phyloP scores from a whole-genome alignment of 106 monocot species.

The Dendrobium catenatum region DNA sequence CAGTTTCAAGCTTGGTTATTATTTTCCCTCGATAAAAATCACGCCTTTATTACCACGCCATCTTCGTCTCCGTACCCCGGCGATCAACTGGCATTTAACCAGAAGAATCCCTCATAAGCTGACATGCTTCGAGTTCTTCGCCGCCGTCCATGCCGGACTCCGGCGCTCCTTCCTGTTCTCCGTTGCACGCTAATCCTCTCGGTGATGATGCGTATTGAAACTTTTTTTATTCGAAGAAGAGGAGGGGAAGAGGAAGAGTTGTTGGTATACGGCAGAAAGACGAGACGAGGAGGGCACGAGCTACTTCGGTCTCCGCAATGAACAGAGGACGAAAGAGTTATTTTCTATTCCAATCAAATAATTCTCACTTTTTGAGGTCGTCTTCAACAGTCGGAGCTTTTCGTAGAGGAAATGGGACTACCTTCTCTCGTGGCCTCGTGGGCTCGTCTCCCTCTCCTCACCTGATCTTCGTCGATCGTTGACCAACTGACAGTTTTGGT shows the following conservation, averaged over 20 bases:
- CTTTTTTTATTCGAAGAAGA: background rate
- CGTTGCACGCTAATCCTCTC: background rate
- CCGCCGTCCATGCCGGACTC: background rate
- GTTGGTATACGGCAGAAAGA: background rate
- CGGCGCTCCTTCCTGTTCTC: background rate
- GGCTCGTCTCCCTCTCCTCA: background rate
- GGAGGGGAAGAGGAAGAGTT: background rate
- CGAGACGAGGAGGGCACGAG: background rate
- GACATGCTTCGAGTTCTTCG: background rate
- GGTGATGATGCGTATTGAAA: background rate
- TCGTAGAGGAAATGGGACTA: background rate
- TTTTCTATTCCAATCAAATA: slow-evolving; percentile 2
- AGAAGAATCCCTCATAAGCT: background rate
- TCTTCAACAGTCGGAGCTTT: slow-evolving; percentile 1
- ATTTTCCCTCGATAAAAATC: background rate
- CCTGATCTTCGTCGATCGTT: slow-evolving; percentile 1
- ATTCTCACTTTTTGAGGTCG: slow-evolving; percentile 3
- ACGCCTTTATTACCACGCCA: background rate
- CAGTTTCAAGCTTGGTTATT: background rate
- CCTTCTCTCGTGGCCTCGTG: background rate
- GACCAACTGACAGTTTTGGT: background rate
- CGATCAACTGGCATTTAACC: background rate
- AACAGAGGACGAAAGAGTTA: background rate
- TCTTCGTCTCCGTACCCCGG: background rate
- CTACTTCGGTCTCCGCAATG: slow-evolving; percentile 1